Evolutionary conservation across 345 rosid genomes (phyloP), one percentile per base, ranked within the genome.

Genomic region (Moricandia arvensis): DNA sequence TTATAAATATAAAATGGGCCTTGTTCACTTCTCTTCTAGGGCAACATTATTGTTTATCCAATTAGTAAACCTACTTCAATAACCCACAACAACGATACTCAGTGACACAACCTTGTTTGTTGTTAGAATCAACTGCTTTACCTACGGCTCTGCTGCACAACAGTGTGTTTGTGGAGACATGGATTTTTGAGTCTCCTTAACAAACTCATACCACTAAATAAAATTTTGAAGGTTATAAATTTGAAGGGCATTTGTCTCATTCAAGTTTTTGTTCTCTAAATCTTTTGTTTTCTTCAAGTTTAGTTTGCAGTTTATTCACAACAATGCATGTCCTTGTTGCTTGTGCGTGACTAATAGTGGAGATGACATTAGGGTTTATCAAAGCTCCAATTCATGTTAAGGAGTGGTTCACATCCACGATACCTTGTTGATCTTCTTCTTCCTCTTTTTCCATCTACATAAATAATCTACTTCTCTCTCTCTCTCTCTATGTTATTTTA

Each of bases 381-480:
- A 93, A 90, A 81, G 93, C 97, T 1, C 94, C 98, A 1, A 72
- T 93, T 72, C 89, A 85, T 80, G 93, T 91, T 66, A 88, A 90
- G 93, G 81, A 86, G 79, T 91, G 98, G 96, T 93, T 90, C 83
- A 93, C 90, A 29, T 82, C 88, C 29, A 82, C 90, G 82, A 91
- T 90, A 61, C 96, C 98, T 69, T 93, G 97, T 80, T 93, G 55
- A 80, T 79, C 63, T 18, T 7, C 54, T 58, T 27, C 59, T 5
- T 69, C 67, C 49, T 71, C 15, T 47, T 47, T 47, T 47, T 47
- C 53, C 17, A 27, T 54, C 53, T 76, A 70, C 15, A 63, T 76
- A 41, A 63, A 59, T 26, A 17, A 31, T 49, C 41, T 21, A 31
- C 17, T 33, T 74, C 10, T 54, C 43, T 74, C 45, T 54, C 43